Evolutionary conservation across 2,329 filamentous ascomycete species (phyloP).

Genomic region (Microsporum canis): DNA sequence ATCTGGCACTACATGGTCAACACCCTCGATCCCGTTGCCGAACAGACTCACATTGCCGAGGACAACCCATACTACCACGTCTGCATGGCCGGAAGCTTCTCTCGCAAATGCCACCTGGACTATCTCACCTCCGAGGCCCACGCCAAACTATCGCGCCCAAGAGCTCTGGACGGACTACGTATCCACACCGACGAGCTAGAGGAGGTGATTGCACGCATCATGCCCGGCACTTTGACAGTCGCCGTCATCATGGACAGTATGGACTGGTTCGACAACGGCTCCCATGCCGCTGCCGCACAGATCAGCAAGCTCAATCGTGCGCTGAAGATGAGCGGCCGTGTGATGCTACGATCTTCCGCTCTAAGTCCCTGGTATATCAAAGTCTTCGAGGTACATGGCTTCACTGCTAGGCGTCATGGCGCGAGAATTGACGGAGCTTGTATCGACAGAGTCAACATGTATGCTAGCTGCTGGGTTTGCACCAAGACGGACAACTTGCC

Average conservation of each 20-base stretch:
- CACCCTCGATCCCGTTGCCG: conserved; percentile 81
- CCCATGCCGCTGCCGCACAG: conserved; percentile 52
- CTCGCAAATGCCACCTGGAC: conserved; percentile 61
- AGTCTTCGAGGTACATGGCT: conserved; percentile 67
- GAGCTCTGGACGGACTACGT: conserved; percentile 66
- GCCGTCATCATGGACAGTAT: conserved; percentile 92
- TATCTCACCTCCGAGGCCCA: conserved; percentile 70
- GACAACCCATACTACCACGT: conserved; percentile 94
- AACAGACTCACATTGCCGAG: conserved; percentile 66
- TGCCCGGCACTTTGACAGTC: conserved; percentile 72
- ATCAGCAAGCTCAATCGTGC: conserved; percentile 70
- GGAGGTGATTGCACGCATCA: conserved; percentile 75
- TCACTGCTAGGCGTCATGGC: conserved; percentile 60
- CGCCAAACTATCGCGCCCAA: conserved; percentile 57
- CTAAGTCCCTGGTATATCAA: conserved; percentile 78
- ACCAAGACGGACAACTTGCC: conserved; percentile 47
- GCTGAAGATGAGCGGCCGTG: conserved; percentile 64
- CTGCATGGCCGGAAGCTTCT: conserved; percentile 70
- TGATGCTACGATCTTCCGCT: conserved; percentile 69
- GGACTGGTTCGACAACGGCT: conserved; percentile 79
- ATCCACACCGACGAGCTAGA: conserved; percentile 91
- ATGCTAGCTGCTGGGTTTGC: conserved; percentile 85
- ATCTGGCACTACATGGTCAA: conserved; percentile 94
- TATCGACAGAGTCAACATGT: conserved; percentile 95
- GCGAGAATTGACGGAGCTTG: conserved; percentile 62